phyloP scores from a whole-genome alignment of 2,329 filamentous ascomycete genomes.

The Kalmusia sp. region DNA sequence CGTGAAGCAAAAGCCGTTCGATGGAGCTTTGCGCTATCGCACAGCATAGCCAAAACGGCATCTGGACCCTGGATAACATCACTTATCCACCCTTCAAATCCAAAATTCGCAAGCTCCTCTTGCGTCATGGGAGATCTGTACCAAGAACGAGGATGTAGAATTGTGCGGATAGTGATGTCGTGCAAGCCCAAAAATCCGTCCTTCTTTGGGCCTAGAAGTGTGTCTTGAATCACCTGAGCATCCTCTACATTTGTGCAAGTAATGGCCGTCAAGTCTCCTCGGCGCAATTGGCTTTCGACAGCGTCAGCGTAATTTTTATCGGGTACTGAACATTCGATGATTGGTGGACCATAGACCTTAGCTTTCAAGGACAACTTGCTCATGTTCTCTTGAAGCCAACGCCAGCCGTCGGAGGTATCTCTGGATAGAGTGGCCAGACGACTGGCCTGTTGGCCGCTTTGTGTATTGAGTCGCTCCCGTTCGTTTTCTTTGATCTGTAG shows the following conservation, averaged over 20 bases:
- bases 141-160: slow-evolving; percentile 59
- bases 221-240: slow-evolving; percentile 72
- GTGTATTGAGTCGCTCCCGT: slow-evolving; percentile 32
- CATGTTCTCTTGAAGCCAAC: slow-evolving; percentile 80
- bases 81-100: slow-evolving; percentile 80
- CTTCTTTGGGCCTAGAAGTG: slow-evolving; percentile 61
- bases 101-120: slow-evolving; percentile 63
- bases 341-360: slow-evolving; percentile 80
- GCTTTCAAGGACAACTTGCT: slow-evolving; percentile 68
- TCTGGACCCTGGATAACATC: slow-evolving; percentile 83
- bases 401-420: slow-evolving; percentile 75
- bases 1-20: slow-evolving; percentile 68
- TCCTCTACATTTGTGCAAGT: slow-evolving; percentile 80
- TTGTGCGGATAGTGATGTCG: slow-evolving; percentile 74
- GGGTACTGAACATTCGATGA: slow-evolving; percentile 80
- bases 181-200: slow-evolving; percentile 64
- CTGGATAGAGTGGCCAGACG: slow-evolving; percentile 67
- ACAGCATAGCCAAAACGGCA: slow-evolving; percentile 87
- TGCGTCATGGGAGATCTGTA: slow-evolving; percentile 63
- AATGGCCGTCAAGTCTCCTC: slow-evolving; percentile 65
- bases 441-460: slow-evolving; percentile 53
- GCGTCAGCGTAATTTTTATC: slow-evolving; percentile 70
- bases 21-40: slow-evolving; percentile 73
- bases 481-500: slow-evolving; percentile 38
- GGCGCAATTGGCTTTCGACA: slow-evolving; percentile 64